phyloP scores from a whole-genome alignment of 116 monocot species.

The Posidonia oceanica region DNA sequence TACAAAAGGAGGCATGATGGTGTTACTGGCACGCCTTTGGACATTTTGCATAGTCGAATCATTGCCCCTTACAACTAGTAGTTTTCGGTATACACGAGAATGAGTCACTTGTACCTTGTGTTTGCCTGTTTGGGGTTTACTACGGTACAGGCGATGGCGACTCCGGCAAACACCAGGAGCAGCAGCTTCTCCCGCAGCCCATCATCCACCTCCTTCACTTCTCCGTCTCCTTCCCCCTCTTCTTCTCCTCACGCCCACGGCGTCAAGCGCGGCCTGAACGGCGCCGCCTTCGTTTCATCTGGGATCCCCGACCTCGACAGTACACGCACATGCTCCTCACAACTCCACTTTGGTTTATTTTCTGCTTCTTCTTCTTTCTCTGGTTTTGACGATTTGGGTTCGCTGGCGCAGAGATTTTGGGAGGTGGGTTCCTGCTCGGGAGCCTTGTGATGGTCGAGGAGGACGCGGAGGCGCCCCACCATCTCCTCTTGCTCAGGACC shows the following conservation, averaged over 20 bases:
- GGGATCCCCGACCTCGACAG: conserved; percentile 73
- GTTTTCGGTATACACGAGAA: too few relatives aligned
- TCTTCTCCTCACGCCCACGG: conserved; percentile 4
- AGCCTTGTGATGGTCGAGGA: conserved; percentile 83
- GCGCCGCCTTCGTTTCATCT: conserved; percentile 44
- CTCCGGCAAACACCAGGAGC: not conserved
- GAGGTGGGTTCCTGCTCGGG: conserved; percentile 77
- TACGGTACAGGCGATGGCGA: too few relatives aligned
- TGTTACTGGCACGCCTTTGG: too few relatives aligned
- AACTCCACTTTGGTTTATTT: too few relatives aligned
- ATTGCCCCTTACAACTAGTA: too few relatives aligned
- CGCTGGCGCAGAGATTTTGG: conserved; percentile 38
- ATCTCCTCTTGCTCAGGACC: conserved; percentile 64
- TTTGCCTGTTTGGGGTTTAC: too few relatives aligned
- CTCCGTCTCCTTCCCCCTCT: not conserved
- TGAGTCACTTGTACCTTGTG: too few relatives aligned
- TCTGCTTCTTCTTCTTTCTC: not conserved
- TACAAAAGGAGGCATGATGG: too few relatives aligned
- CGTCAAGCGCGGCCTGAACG: conserved; percentile 25
- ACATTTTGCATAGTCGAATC: too few relatives aligned
- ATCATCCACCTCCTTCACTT: not conserved
- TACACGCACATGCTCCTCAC: too few relatives aligned
- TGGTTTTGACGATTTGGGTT: not conserved
- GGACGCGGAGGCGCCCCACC: conserved; percentile 88
- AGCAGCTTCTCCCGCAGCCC: conserved; percentile 17